Evolutionary conservation across 2,329 filamentous ascomycete genomes (phyloP).

Genomic region (Aureobasidium sp.): DNA sequence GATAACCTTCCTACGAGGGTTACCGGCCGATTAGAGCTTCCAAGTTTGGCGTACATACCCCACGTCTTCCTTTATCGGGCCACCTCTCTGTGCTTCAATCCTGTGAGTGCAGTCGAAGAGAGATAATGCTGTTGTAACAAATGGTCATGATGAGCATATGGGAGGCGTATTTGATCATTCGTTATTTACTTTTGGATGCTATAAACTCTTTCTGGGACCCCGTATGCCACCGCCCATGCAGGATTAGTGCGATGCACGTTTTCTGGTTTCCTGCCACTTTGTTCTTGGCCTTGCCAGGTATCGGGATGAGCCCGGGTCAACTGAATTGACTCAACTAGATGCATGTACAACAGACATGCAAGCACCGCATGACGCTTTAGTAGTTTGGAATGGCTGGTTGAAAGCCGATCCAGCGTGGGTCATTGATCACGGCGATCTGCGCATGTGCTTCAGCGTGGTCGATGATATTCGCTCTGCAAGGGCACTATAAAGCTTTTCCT

Average conservation of each 20-base stretch:
- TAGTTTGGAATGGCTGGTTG: constrained; percentile 1
- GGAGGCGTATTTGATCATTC: neutral
- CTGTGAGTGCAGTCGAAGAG: neutral
- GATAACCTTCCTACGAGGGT: neutral
- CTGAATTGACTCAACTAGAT: neutral
- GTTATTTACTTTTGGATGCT: constrained; percentile 6
- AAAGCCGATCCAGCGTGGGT: neutral
- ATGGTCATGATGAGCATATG: neutral
- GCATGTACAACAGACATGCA: neutral
- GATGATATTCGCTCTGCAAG: neutral
- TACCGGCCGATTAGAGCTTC: neutral
- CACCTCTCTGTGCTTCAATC: neutral
- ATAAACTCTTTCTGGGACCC: neutral
- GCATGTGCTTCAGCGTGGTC: neutral
- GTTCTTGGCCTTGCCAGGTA: neutral
- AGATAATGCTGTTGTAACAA: neutral
- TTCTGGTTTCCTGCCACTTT: neutral
- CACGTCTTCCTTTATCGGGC: neutral
- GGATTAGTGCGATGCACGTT: neutral
- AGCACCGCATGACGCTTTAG: neutral
- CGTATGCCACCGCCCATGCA: neutral
- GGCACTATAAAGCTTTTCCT: neutral
- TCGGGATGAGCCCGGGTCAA: neutral
- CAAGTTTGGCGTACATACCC: neutral
- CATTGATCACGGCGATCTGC: neutral